A percentile compares a stretch with the other conserved stretches of the same genome.
Conservation (phyloP, 164 flowering plant species). For the Aristolochia contorta region DNA sequence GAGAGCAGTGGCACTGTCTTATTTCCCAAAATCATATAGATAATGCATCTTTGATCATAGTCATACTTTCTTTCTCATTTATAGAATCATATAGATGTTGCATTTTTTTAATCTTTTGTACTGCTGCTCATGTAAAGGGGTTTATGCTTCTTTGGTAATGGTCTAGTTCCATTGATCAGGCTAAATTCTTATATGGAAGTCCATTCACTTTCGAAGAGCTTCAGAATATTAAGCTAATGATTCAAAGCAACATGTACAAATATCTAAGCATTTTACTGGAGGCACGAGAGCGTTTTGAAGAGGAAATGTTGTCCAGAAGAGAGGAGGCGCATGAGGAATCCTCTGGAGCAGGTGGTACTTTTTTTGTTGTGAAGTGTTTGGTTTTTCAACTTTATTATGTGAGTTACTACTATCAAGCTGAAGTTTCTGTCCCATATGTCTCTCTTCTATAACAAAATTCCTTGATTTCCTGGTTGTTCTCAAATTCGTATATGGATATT, state of each 20-base stretch:
- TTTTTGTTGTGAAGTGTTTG: no score
- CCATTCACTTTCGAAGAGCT: conserved; percentile 63
- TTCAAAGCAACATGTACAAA: conserved; percentile 93
- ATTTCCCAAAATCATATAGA: no score
- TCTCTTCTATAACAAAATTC: no score
- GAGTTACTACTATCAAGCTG: no score
- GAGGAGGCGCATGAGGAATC: conserved; percentile 18
- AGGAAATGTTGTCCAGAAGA: conserved; percentile 44
- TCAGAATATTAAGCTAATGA: conserved; percentile 83
- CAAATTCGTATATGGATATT: no score
- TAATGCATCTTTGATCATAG: no score
- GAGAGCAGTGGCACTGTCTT: not conserved
- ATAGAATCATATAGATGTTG: no score
- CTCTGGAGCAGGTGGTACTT: conserved; percentile 37
- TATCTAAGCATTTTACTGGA: conserved; percentile 92
- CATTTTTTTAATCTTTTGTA: no score
- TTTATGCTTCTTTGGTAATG: not conserved
- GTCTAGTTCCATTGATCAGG: conserved; percentile 33
- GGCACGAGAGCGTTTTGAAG: conserved; percentile 95
- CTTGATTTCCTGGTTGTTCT: no score
- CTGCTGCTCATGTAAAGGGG: not conserved
- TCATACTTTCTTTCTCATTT: no score
- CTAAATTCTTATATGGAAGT: conserved; percentile 81
- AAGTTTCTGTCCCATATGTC: no score
- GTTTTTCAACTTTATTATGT: no score